Conservation (phyloP, 371 early-diverging fungal genomes). For the Mucor saturninus region DNA sequence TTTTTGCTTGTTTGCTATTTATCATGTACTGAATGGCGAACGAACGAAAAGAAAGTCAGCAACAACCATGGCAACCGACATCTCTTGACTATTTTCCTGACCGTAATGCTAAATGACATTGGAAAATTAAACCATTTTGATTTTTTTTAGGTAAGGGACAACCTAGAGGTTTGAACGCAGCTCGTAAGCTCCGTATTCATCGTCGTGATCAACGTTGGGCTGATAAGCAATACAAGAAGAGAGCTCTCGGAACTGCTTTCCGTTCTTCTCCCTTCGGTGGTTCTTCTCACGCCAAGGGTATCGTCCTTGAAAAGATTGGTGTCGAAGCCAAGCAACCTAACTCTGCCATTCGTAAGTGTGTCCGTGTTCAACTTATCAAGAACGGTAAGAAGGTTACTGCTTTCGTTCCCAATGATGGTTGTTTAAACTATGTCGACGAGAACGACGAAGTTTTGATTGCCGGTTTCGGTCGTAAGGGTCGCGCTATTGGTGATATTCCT, state of each 20-base stretch:
- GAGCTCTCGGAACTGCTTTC: conserved; percentile 97
- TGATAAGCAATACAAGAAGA: conserved; percentile 98
- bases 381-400: conserved; percentile 99
- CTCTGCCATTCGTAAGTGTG: conserved; percentile 99
- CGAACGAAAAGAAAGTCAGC: not conserved
- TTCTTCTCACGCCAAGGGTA: conserved; percentile 99
- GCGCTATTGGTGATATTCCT: conserved; percentile 99
- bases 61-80: not conserved
- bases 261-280: conserved; percentile 98
- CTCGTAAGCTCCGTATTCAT: conserved; percentile 97
- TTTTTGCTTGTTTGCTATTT: not conserved
- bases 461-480: conserved; percentile 94
- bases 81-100: too few species aligned
- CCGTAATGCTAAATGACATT: too few species aligned
- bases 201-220: conserved; percentile 99
- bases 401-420: conserved; percentile 99
- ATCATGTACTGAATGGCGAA: not conserved
- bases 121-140: not conserved
- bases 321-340: conserved; percentile 99
- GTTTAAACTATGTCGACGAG: conserved; percentile 97
- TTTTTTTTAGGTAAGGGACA: conserved; percentile 80
- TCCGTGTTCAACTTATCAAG: conserved; percentile 99
- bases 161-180: conserved; percentile 98
- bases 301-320: conserved; percentile 99
- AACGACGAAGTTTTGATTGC: conserved; percentile 98